Conservation (phyloP, 1,284 basidiomycete genomes). For the Rhodotorula sp. region DNA sequence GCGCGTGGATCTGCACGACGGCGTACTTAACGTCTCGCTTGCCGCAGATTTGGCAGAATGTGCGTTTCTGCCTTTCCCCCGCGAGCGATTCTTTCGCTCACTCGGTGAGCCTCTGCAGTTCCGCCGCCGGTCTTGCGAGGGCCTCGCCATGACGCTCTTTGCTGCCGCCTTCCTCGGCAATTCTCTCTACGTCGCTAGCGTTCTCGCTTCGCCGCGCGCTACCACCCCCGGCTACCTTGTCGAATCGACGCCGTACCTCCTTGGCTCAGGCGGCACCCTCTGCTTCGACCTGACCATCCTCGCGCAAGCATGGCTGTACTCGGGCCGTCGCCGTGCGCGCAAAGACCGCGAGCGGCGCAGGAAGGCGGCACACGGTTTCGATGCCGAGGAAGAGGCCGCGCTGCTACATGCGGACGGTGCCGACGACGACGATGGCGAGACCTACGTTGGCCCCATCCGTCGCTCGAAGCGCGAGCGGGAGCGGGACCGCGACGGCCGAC, state of each 20-base stretch:
- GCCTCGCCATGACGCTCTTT: slow-evolving; percentile 89
- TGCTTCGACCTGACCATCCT: slow-evolving; percentile 82
- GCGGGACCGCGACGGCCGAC: background rate
- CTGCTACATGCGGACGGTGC: slow-evolving; percentile 9
- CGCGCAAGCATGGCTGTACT: slow-evolving; percentile 62
- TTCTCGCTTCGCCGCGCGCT: slow-evolving; percentile 62
- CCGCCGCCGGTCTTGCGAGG: slow-evolving; percentile 86
- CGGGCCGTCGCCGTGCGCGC: slow-evolving; percentile 17
- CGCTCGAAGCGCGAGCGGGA: too few relatives aligned
- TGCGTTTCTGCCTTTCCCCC: slow-evolving; percentile 55
- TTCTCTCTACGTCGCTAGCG: slow-evolving; percentile 74
- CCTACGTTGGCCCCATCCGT: too few relatives aligned
- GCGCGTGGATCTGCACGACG: slow-evolving; percentile 87
- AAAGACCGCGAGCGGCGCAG: slow-evolving; percentile 8
- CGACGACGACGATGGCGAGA: background rate
- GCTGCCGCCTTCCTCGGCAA: slow-evolving; percentile 89
- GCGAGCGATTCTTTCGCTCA: background rate
- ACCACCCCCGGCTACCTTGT: slow-evolving; percentile 29
- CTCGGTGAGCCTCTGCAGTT: slow-evolving; percentile 58
- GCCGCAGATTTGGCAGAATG: slow-evolving; percentile 97
- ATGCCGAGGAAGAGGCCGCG: slow-evolving; percentile 24
- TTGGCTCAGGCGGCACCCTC: slow-evolving; percentile 40
- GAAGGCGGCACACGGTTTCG: background rate
- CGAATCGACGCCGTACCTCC: slow-evolving; percentile 38
- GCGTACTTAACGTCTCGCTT: slow-evolving; percentile 86